Evolutionary conservation across 768 basidiomycete species (phyloP), one percentile per base, ranked within the genome.

Genomic region (Hemileccinum impolitum): DNA sequence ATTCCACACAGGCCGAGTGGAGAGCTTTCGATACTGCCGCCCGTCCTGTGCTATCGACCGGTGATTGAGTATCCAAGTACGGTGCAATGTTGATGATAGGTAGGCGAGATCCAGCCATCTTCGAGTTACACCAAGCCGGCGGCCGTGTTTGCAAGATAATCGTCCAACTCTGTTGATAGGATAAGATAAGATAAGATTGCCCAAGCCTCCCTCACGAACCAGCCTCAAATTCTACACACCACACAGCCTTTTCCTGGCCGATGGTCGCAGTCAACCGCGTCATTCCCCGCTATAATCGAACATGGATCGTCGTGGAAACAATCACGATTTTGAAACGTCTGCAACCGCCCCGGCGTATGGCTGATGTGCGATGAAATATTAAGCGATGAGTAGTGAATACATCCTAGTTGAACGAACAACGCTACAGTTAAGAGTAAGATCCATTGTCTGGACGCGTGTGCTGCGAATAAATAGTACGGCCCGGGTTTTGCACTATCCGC

Each of bases 61-160:
- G 37, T 15, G 67, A 63, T 43, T 69, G 67, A 12, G 63, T 52
- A 36, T 68, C 63, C 35, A 87, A 68, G 59, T 82, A 88, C 0
- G 90, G 85, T 3, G 79, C 69, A 40, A 92, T 82, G 59, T 78
- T 75, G 62, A 93, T 88, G 39, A 91, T 77, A 2, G 90, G 90
- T 4, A 93, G 75, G 6, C 39, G 53, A 63, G 51, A 54, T 39
- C 30, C 43, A 19, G n/a, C 47, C 62, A 65, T 60, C 47, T 50
- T 39, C 37, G 19, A 21, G 35, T 39, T 6, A 23, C 6, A 6
- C n/a, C n/a, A n/a, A n/a, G n/a, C n/a, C n/a, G 12, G 17, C 21
- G 15, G 4, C 21, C 11, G 28, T 23, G 28, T 8, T 30, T 8
- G 28, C 9, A 30, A 30, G 28, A 30, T 30, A 9, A 30, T 30